Evolutionary conservation across 2,329 filamentous ascomycete genomes (phyloP).

Genomic region (Trichoderma pleuroti): DNA sequence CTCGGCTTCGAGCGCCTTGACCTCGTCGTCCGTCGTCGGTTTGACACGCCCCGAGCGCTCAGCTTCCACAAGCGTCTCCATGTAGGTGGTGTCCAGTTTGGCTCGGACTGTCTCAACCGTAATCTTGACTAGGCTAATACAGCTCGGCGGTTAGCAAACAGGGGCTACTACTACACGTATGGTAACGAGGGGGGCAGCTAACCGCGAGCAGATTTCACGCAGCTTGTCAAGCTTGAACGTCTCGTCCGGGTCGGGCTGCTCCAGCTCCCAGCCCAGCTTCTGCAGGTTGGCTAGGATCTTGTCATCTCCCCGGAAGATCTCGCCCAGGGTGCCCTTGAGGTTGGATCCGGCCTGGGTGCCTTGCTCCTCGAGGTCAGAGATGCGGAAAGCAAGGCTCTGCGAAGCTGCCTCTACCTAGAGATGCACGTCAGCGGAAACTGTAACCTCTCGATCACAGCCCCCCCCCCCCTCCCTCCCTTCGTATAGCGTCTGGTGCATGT

Average conservation of each 20-base stretch:
- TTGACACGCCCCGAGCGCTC: slow-evolving; percentile 29
- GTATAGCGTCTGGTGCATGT: slow-evolving; percentile 17
- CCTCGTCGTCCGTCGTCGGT: slow-evolving; percentile 38
- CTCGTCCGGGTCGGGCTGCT: slow-evolving; percentile 50
- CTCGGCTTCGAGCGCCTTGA: slow-evolving; percentile 56
- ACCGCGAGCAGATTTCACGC: slow-evolving; percentile 56
- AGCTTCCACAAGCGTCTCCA: slow-evolving; percentile 41
- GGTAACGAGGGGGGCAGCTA: slow-evolving; percentile 7
- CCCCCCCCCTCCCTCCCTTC: background rate
- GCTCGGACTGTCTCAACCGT: slow-evolving; percentile 54
- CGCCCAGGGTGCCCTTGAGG: slow-evolving; percentile 48
- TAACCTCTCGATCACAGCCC: background rate
- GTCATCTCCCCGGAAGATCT: slow-evolving; percentile 58
- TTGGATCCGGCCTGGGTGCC: slow-evolving; percentile 41
- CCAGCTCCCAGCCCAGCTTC: slow-evolving; percentile 61
- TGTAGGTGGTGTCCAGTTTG: slow-evolving; percentile 53
- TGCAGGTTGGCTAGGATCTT: slow-evolving; percentile 62
- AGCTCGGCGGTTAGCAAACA: slow-evolving; percentile 18
- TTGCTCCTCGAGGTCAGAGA: slow-evolving; percentile 51
- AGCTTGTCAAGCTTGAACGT: slow-evolving; percentile 53
- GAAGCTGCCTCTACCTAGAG: slow-evolving; percentile 47
- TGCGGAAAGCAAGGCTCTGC: slow-evolving; percentile 44
- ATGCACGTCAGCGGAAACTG: background rate
- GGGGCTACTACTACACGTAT: background rate
- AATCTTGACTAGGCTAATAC: slow-evolving; percentile 51